Base-by-base conservation (phyloP, 2,329 filamentous ascomycete species). In the Cladosporium sphaerospermum region DNA sequence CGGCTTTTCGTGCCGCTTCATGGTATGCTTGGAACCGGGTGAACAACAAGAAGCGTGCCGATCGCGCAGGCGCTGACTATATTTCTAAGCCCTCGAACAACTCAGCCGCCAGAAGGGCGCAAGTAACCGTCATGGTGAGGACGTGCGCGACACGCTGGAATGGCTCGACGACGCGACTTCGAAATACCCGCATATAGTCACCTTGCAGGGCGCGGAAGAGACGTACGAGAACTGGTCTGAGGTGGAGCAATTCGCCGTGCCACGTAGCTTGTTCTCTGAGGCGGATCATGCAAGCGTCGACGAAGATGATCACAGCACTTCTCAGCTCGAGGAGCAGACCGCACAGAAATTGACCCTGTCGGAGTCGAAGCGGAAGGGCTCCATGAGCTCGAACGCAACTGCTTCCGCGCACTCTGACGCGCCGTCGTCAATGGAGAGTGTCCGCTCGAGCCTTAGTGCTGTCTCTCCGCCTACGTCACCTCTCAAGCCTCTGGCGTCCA, bases 101-200 rank as follows among this genome's bases (percentile, higher is more conserved):
- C 69, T 77, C 53, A 69, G 73, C 58, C 70, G 65, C 56, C 67
- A 76, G 45, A 74, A 72, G 61, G 67, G 65, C 34, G 69, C 66
- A 52, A 69, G 60, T 50, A 71, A 70, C 49, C 71, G 71, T 49
- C 65, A 73, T 60, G 70, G 70, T 45, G 64, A 69, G 52, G 74
- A 76, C 55, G 72, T 74, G 48, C 70, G 69, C 56, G 74, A 77
- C 57, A 75, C 75, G 41, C 67, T 78, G 44, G 68, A 72, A 57
- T 78, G 75, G 75, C 70, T 78, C 45, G 75, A 78, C 59, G 71
- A 76, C 33, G 72, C 75, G 52, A 78, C 75, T n/a, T 74, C 72
- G 34, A 67, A 69, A 43, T 59, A 62, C 39, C 69, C 73, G 37
- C 61, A 71, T 42, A 64, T 68, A 52, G 73, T 77, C 49, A 68